phyloP scores from a whole-genome alignment of 2,329 filamentous ascomycete genomes.

The Colletotrichum endophyticum region DNA sequence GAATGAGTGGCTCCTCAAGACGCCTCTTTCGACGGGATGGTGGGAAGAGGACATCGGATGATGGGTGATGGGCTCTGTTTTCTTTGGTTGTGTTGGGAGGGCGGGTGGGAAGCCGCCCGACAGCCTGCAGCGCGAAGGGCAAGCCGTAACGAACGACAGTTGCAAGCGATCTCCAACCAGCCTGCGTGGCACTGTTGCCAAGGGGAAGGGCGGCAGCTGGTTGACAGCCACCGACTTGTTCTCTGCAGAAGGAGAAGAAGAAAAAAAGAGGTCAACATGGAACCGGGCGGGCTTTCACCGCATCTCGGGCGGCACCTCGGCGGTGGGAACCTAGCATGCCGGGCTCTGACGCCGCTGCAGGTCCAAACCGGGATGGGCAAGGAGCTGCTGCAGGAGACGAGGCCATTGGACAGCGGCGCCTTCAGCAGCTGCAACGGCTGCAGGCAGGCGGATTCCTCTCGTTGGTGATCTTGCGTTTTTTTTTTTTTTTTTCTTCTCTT shows the following conservation, averaged over 20 bases:
- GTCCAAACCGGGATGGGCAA: slow-evolving; percentile 16
- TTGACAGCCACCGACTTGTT: neutral
- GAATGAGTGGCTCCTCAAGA: slow-evolving; percentile 9
- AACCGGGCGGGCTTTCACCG: slow-evolving; percentile 17
- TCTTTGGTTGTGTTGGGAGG: neutral
- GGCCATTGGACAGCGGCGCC: slow-evolving; percentile 7
- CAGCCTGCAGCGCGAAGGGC: neutral
- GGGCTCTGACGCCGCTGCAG: slow-evolving; percentile 14
- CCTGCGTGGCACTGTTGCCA: neutral
- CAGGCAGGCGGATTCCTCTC: neutral
- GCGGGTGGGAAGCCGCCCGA: neutral
- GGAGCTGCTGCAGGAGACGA: neutral
- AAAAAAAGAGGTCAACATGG: neutral
- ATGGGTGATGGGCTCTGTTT: neutral
- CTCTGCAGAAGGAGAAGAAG: neutral
- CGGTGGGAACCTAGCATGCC: slow-evolving; percentile 10
- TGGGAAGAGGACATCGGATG: slow-evolving; percentile 8
- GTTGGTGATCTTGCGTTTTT: slow-evolving; percentile 8
- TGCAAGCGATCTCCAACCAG: neutral
- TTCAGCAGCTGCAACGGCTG: slow-evolving; percentile 2
- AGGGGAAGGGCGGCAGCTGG: neutral
- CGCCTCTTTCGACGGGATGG: neutral
- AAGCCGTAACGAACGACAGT: neutral
- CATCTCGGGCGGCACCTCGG: slow-evolving; percentile 15
- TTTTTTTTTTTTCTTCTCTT: neutral